Percentiles rank a stretch among this genome's conserved stretches.
phyloP scores from a whole-genome alignment of 352 stramenopile species.

The Globisporangium yorkense region DNA sequence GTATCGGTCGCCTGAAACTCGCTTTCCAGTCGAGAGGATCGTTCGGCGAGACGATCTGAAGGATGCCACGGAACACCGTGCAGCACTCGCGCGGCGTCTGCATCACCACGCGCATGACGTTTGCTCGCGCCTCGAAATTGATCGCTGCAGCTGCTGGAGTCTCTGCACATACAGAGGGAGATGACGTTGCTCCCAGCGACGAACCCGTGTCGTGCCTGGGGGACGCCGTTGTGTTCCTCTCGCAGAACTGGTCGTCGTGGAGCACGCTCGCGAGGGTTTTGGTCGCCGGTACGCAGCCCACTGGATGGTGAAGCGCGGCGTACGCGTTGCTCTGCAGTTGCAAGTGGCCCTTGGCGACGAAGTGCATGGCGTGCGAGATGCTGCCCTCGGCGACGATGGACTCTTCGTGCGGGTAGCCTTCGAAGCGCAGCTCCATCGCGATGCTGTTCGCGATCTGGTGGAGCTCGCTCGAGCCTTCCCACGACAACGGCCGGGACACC shows the following conservation, averaged over 20 bases:
- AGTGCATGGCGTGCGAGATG: constrained; percentile 68
- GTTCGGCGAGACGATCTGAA: constrained; percentile 11
- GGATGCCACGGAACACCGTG: constrained; percentile 6
- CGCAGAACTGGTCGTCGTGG: background rate
- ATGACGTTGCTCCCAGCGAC: background rate
- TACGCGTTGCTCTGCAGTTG: constrained; percentile 6
- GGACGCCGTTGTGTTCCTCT: background rate
- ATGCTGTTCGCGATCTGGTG: constrained; percentile 26
- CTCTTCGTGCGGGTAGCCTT: constrained; percentile 60
- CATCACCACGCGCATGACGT: background rate
- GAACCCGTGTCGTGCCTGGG: background rate
- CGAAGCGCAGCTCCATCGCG: constrained; percentile 44
- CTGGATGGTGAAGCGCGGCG: constrained; percentile 2
- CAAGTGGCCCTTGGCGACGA: constrained; percentile 52
- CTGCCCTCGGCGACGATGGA: constrained; percentile 51
- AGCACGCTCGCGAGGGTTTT: background rate
- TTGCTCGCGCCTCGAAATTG: background rate
- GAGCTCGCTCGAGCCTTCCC: constrained; percentile 10
- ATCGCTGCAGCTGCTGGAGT: background rate
- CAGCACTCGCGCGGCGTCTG: constrained; percentile 8
- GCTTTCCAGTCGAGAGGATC: constrained; percentile 10
- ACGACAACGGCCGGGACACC: constrained; percentile 22
- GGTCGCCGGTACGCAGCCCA: constrained; percentile 25
- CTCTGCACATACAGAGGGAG: background rate
- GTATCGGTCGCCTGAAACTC: constrained; percentile 4